phyloP scores from a whole-genome alignment of 148 eudicot species.

The Rhododendron kiyosumense region DNA sequence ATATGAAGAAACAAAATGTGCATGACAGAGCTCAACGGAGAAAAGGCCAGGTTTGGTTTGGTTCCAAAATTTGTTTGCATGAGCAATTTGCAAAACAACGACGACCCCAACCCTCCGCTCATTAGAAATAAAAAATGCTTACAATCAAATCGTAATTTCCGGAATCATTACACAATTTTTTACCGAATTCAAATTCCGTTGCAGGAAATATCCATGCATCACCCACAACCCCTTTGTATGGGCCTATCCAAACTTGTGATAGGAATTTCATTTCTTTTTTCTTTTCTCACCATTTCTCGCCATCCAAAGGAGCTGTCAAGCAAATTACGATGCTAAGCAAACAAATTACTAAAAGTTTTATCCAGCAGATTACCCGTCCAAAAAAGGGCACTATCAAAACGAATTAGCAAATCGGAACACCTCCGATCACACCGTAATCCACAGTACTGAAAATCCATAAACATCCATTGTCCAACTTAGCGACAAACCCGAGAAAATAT shows the following conservation, averaged over 20 bases:
- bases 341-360: not conserved
- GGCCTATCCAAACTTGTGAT: not conserved
- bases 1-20: not conserved
- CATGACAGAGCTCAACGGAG: not conserved
- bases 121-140: not conserved
- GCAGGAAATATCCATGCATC: not conserved
- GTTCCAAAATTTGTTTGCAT: not conserved
- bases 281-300: not conserved
- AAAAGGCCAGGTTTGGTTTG: not conserved
- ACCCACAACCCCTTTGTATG: not conserved
- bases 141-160: not conserved
- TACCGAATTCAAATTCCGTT: not conserved
- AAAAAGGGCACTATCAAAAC: not conserved
- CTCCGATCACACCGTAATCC: not conserved
- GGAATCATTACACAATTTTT: not conserved
- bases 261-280: not conserved
- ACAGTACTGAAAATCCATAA: not conserved
- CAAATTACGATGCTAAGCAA: not conserved
- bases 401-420: not conserved
- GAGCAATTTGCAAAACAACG: not conserved
- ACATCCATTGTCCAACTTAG: not conserved
- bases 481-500: not conserved
- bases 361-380: not conserved
- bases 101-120: not conserved
- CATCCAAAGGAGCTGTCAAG: not conserved